Evolutionary conservation across 495 filamentous ascomycete genomes (phyloP).

Genomic region (Penicillium daleae): DNA sequence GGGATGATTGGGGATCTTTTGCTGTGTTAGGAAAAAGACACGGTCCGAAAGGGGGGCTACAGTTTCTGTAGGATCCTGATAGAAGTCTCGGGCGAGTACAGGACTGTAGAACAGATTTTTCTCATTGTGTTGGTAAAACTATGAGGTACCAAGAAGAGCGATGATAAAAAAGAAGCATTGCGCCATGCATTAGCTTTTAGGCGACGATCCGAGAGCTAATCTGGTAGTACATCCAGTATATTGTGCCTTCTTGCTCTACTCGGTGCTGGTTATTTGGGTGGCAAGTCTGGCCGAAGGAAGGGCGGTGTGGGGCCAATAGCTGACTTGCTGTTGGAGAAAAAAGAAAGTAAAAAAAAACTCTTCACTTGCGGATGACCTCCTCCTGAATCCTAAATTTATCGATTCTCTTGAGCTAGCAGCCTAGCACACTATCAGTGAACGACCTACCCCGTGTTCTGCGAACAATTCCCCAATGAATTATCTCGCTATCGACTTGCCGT

Average conservation of each 20-base stretch:
- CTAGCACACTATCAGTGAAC: background rate
- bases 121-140: background rate
- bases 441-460: background rate
- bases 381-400: constrained; percentile 1
- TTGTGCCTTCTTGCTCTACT: background rate
- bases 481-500: background rate
- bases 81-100: background rate
- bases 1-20: background rate
- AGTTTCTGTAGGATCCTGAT: background rate
- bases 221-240: background rate
- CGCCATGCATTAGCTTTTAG: background rate
- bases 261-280: no score
- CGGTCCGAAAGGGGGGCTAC: background rate
- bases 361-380: background rate
- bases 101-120: constrained; percentile 2
- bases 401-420: background rate
- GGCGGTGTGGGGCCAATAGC: background rate
- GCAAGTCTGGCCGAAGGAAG: background rate
- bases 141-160: background rate
- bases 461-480: background rate
- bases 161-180: background rate
- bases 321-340: background rate
- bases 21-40: background rate
- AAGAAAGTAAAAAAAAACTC: no score
- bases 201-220: background rate